Percentiles rank a stretch among this genome's conserved stretches.
These are phyloP conservation scores for Vitis rupestris DNA, from an alignment of 164 flowering plant genomes.

Conservation along the genomic window DNA sequence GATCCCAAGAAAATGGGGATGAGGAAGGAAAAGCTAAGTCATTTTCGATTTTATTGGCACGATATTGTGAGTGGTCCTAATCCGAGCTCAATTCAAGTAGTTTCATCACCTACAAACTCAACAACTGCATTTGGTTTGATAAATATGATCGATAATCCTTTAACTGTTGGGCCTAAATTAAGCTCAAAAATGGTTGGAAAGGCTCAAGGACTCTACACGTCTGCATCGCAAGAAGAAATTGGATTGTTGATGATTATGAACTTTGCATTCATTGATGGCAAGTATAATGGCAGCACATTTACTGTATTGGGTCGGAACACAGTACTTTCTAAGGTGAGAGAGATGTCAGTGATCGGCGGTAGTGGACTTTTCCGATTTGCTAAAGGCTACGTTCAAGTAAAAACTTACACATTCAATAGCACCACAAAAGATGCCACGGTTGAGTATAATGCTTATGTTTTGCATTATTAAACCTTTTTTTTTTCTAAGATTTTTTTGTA, in stretches of 20 bases:
- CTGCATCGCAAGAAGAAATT: slow-evolving; percentile 29
- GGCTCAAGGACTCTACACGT: slow-evolving; percentile 55
- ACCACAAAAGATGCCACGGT: slow-evolving; percentile 27
- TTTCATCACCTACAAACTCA: slow-evolving; percentile 18
- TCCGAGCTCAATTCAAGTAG: slow-evolving; percentile 29
- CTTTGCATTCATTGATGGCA: slow-evolving; percentile 44
- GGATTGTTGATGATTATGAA: slow-evolving; percentile 55
- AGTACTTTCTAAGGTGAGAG: slow-evolving; percentile 35
- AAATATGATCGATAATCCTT: slow-evolving; percentile 45
- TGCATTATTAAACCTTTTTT: slow-evolving; percentile 22
- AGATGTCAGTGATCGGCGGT: slow-evolving; percentile 62
- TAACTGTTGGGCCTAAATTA: slow-evolving; percentile 42
- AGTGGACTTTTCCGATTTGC: slow-evolving; percentile 47
- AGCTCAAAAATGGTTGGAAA: slow-evolving; percentile 44
- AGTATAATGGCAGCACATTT: slow-evolving; percentile 55
- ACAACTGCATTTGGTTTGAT: slow-evolving; percentile 34
- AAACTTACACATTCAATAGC: slow-evolving; percentile 11
- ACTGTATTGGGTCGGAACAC: slow-evolving; percentile 47
- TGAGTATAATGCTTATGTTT: slow-evolving; percentile 31
- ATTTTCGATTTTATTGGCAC: slow-evolving; percentile 39
- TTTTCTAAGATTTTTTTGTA: not conserved
- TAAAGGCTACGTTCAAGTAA: slow-evolving; percentile 27
- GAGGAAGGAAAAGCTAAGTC: slow-evolving; percentile 26
- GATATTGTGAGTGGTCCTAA: slow-evolving; percentile 32
- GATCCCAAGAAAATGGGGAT: slow-evolving; percentile 5